These are phyloP conservation scores for Daphne laureola DNA, from an alignment of 441 rosid species.

Conservation along the genomic window DNA sequence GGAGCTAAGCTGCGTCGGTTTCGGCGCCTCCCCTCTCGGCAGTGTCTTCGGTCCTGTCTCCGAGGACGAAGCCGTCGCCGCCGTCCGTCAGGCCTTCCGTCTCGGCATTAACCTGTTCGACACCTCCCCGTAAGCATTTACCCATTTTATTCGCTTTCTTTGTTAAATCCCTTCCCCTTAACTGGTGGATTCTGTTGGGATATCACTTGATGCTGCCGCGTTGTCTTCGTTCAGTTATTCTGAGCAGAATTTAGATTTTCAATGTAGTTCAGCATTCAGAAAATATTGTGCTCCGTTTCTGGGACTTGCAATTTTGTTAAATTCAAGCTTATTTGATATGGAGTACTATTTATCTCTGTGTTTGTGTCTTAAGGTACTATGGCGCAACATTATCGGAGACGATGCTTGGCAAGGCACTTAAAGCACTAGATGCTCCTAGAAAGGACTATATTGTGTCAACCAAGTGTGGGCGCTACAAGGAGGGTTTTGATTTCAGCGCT, in stretches of 20 bases:
- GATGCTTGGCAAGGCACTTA: slow-evolving; percentile 81
- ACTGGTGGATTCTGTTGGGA: too few relatives aligned
- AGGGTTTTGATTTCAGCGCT: slow-evolving; percentile 84
- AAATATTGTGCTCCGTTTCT: too few relatives aligned
- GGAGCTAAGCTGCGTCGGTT: slow-evolving; percentile 67
- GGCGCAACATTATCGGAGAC: slow-evolving; percentile 86
- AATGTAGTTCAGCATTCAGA: too few relatives aligned
- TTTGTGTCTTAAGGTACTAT: slow-evolving; percentile 46
- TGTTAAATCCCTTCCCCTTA: too few relatives aligned
- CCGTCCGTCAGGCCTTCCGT: slow-evolving; percentile 70
- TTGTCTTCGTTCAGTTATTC: too few relatives aligned
- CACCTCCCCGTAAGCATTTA: slow-evolving; percentile 72
- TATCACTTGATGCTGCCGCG: too few relatives aligned
- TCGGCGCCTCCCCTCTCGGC: slow-evolving; percentile 92
- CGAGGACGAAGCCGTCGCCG: slow-evolving; percentile 65
- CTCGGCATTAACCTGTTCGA: slow-evolving; percentile 91
- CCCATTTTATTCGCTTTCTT: too few relatives aligned
- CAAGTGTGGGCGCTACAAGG: slow-evolving; percentile 72
- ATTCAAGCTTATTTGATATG: too few relatives aligned
- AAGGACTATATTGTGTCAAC: slow-evolving; percentile 74
- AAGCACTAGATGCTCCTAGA: slow-evolving; percentile 70
- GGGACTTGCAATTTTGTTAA: too few relatives aligned
- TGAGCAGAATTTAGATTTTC: too few relatives aligned
- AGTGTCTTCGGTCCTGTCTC: slow-evolving; percentile 71
- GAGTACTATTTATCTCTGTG: neutral